Conservation (phyloP, 306 rosid species). For the Inga leiocalycina region DNA sequence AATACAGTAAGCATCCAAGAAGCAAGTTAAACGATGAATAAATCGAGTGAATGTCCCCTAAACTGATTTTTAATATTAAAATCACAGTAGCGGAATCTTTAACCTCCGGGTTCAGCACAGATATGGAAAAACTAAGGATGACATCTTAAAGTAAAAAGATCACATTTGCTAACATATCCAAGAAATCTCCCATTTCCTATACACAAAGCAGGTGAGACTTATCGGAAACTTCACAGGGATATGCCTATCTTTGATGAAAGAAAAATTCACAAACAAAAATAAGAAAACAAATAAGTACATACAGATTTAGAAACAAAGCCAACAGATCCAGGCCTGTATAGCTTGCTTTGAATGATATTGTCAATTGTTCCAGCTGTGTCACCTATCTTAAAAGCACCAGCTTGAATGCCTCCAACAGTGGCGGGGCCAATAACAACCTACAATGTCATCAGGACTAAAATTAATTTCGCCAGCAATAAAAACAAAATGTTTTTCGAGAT, state of each 20-base stretch:
- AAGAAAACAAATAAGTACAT: slow-evolving; percentile 41
- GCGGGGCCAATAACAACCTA: slow-evolving; percentile 96
- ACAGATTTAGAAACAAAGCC: slow-evolving; percentile 98
- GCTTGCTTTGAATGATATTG: slow-evolving; percentile 84
- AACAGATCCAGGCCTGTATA: slow-evolving; percentile 95
- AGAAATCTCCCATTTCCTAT: not conserved
- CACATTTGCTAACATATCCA: not conserved
- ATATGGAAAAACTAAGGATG: slow-evolving; percentile 10
- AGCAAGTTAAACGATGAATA: not conserved
- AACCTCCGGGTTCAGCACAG: not conserved
- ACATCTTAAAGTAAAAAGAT: not conserved
- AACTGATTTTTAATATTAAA: not conserved
- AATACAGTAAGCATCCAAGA: not conserved
- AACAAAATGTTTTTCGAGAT: slow-evolving; percentile 11
- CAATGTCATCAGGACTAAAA: slow-evolving; percentile 28
- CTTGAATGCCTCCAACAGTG: slow-evolving; percentile 96
- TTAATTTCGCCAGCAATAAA: slow-evolving; percentile 16
- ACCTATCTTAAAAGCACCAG: slow-evolving; percentile 94
- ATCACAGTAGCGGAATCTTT: not conserved
- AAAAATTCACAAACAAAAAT: slow-evolving; percentile 10
- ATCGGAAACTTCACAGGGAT: not conserved
- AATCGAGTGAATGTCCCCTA: not conserved
- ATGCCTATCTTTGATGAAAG: not conserved
- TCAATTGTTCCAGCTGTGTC: slow-evolving; percentile 97
- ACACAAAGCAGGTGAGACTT: slow-evolving; percentile 1